A percentile compares a stretch with the other conserved stretches of the same genome.
phyloP scores from a whole-genome alignment of 805 yeast species.

The Starmerella vaccinii region DNA sequence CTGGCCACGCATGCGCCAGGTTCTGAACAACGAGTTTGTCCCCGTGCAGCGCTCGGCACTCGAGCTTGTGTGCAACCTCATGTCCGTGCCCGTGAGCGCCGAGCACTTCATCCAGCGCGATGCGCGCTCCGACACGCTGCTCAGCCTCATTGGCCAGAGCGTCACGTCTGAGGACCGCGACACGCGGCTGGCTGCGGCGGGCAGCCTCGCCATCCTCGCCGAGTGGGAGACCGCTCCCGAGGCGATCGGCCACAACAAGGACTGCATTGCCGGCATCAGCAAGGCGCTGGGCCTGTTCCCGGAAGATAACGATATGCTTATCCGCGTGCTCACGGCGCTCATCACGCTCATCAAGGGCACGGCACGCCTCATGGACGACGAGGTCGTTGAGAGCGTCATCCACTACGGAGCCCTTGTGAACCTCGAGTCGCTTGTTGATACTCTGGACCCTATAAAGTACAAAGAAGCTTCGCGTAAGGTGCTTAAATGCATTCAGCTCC shows the following conservation, averaged over 20 bases:
- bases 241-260: slow-evolving; percentile 25
- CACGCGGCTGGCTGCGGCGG: slow-evolving; percentile 33
- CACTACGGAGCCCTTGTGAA: slow-evolving; percentile 21
- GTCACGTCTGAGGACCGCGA: slow-evolving; percentile 28
- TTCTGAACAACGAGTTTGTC: slow-evolving; percentile 38
- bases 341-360: slow-evolving; percentile 21
- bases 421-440: slow-evolving; percentile 21
- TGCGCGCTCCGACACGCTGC: slow-evolving; percentile 26
- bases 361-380: slow-evolving; percentile 21
- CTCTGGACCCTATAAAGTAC: slow-evolving; percentile 15
- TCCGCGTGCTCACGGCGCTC: slow-evolving; percentile 27
- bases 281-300: slow-evolving; percentile 20
- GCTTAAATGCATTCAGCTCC: slow-evolving; percentile 18
- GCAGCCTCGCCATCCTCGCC: slow-evolving; percentile 34
- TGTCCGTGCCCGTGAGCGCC: slow-evolving; percentile 33
- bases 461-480: slow-evolving; percentile 14
- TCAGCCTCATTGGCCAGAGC: slow-evolving; percentile 28
- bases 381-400: slow-evolving; percentile 24
- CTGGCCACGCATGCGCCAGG: slow-evolving; percentile 40
- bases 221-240: slow-evolving; percentile 32
- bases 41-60: slow-evolving; percentile 49
- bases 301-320: slow-evolving; percentile 25
- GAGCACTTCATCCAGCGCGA: slow-evolving; percentile 31
- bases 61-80: slow-evolving; percentile 55
- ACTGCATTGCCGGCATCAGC: slow-evolving; percentile 24